phyloP scores from a whole-genome alignment of 331 rosid species.

The Saraca asoca region DNA sequence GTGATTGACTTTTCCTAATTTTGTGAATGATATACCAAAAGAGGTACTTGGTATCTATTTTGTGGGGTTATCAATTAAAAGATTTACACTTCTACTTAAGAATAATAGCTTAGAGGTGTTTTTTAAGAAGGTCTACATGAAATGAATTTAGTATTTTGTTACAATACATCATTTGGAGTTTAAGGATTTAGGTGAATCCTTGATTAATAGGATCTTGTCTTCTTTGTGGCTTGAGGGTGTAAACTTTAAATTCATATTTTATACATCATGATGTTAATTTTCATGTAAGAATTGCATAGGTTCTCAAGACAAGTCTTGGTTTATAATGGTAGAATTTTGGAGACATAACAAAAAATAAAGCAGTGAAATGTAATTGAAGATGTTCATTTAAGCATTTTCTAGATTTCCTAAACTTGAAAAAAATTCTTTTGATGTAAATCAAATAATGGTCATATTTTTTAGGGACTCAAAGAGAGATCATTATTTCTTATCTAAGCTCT shows the following conservation, averaged over 20 bases:
- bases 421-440: too few relatives aligned
- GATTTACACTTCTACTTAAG: background rate
- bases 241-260: too few relatives aligned
- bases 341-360: background rate
- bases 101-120: constrained; percentile 36
- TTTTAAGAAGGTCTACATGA: constrained; percentile 27
- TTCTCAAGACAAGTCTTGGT: background rate
- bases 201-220: background rate
- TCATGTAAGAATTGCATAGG: background rate
- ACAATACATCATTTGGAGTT: background rate
- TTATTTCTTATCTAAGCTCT: constrained; percentile 10
- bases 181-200: background rate
- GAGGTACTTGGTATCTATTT: background rate
- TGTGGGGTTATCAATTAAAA: background rate
- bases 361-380: background rate
- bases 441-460: too few relatives aligned
- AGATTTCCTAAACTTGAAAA: background rate
- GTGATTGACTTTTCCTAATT: background rate
- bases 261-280: background rate
- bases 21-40: background rate
- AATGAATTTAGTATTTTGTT: background rate
- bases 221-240: too few relatives aligned
- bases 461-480: too few relatives aligned
- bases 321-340: constrained; percentile 1
- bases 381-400: background rate